Evolutionary conservation across 129 eudicot species (phyloP).

Genomic region (Dittrichia graveolens): DNA sequence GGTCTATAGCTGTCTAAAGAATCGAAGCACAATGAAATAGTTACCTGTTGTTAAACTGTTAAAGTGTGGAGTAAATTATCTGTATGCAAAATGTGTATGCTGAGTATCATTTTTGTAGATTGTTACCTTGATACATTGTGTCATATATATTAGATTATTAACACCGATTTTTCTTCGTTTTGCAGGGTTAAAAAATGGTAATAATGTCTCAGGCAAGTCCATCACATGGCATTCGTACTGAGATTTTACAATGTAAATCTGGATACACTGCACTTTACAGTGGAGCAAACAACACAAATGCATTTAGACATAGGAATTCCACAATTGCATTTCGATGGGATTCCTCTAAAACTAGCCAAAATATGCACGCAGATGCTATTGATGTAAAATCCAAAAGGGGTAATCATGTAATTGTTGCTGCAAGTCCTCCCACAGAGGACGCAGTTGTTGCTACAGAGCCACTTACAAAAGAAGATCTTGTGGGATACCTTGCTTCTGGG

Average conservation of each 20-base stretch:
- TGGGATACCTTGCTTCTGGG: slow-evolving; percentile 89
- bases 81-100: background rate
- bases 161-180: background rate
- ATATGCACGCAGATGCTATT: slow-evolving; percentile 34
- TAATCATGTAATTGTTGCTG: slow-evolving; percentile 62
- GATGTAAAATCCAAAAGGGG: slow-evolving; percentile 45
- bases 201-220: slow-evolving; percentile 52
- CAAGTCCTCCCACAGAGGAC: slow-evolving; percentile 97
- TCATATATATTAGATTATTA: background rate
- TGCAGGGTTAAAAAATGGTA: slow-evolving; percentile 58
- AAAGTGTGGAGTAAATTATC: background rate
- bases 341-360: slow-evolving; percentile 38
- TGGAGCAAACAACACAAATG: slow-evolving; percentile 30
- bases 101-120: slow-evolving; percentile 1
- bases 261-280: slow-evolving; percentile 36
- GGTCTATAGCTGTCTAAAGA: background rate
- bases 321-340: slow-evolving; percentile 32
- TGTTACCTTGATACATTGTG: background rate
- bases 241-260: slow-evolving; percentile 42
- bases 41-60: background rate
- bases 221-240: slow-evolving; percentile 51
- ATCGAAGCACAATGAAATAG: background rate
- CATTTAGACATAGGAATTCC: slow-evolving; percentile 41
- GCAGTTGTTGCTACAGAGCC: slow-evolving; percentile 75
- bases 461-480: slow-evolving; percentile 87